Evolutionary conservation across 352 stramenopile genomes (phyloP), one percentile per base, ranked within the genome.

Genomic region (Phytophthora pisi): DNA sequence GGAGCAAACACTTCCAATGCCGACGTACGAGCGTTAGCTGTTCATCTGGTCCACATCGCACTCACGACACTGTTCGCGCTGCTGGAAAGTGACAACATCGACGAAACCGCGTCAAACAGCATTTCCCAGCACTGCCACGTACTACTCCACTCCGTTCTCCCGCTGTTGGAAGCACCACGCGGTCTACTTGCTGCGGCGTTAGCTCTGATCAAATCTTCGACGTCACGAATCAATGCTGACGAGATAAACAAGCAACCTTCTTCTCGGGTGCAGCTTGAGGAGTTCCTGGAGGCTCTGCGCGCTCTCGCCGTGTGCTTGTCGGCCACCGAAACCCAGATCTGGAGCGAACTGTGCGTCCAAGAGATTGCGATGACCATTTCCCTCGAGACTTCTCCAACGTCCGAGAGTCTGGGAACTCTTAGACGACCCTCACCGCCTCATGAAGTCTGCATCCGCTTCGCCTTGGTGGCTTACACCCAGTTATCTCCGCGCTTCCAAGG

Each of bases 321-420:
- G 13, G 20, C 53, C 7, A 51, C 56, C 0, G 69, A 88, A 30
- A 51, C 64, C 0, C 51, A 68, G 15, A n/a, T 78, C 3, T 92
- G 84, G 84, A 80, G 74, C 8, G 70, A 90, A 1, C 50, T 88
- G 40, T 91, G 84, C 13, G 66, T 90, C 24, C 84, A 88, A 40
- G 81, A 91, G 28, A 77, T 89, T 16, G 71, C 68, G 0, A 38
- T 86, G 4, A 75, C 75, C 0, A 80, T 91, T 13, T 72, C 84
- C 2, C 52, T 60, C 5, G 72, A 66, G 9, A 50, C 7, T 15
- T 47, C 55, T 0, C 40, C 40, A 23, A 13, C 54, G 4, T 20
- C 24, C 0, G 61, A 68, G 43, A 57, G 47, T 18, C 31, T 63
- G 11, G 62, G 56, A 24, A 36, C 26, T 26, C 36, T 67, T 13